Base-by-base conservation (phyloP, 768 basidiomycete species). In the Mycena vulgaris region DNA sequence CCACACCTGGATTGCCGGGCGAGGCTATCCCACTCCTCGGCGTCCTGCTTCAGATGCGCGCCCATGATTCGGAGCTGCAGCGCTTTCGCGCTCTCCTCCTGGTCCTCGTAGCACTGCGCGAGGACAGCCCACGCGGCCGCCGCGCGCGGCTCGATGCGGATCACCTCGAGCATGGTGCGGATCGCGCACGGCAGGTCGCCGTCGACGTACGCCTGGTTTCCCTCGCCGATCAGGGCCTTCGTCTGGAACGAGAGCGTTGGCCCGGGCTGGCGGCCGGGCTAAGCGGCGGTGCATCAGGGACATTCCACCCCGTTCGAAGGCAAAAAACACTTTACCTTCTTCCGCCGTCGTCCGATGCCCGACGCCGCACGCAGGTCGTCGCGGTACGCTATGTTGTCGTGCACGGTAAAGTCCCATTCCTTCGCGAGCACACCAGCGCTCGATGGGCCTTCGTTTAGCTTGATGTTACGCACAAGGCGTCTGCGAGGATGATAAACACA, bases 121-220 rank as follows among this genome's bases (percentile, higher is more conserved):
- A 98, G 88, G 0, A 96, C 94, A 10, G 90, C 89, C 97, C 97
- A 99, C 1, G 96, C 94, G 2, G 89, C 82, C 0, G 87, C 84
- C 2, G 95, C 93, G 21, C 93, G 89, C 2, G 97, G 95, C 78
- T 99, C 97, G 64, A 96, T 95, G 11, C 95, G 90, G 62, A 99
- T 95, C 72, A 98, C 94, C 77, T 99, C 95, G 77, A 93, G 91
- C 89, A 96, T 94, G 28, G 92, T 87, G 23, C 90, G 88, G 39
- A 95, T 90, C 1, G 95, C 92, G 73, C 92, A 87, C 3, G 85
- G 80, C 11, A 90, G 81, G 63, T 95, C 81, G 68, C 84, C 88
- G 74, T 92, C 89, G 57, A 97, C 89, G 79, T 95, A 98, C 3
- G 93, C 93, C 75, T 93, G 90, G 77, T 96, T 97, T 25, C 94